These are phyloP conservation scores for Sporothrix pseudoabietina DNA, from an alignment of 2,329 filamentous ascomycete species.

Conservation along the genomic window DNA sequence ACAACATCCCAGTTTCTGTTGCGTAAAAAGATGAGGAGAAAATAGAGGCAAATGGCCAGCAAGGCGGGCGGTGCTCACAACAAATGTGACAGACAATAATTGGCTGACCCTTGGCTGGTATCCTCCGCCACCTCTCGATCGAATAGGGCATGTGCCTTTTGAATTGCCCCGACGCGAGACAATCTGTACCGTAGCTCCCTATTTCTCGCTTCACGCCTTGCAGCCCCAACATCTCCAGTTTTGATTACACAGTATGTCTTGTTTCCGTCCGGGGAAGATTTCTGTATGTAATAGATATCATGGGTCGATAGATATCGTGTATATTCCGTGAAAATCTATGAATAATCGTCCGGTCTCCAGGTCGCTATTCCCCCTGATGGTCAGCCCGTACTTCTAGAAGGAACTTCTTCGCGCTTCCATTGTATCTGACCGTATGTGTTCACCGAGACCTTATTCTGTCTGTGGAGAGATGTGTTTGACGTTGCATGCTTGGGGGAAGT, in stretches of 20 bases:
- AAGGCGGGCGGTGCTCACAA: slow-evolving; percentile 5
- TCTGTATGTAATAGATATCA: slow-evolving; percentile 13
- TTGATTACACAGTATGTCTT: not conserved
- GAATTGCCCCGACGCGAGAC: not conserved
- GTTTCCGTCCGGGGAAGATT: slow-evolving; percentile 15
- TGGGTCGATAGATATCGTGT: not conserved
- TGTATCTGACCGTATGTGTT: not conserved
- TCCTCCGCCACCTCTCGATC: not conserved
- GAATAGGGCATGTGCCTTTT: not conserved
- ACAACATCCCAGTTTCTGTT: slow-evolving; percentile 19
- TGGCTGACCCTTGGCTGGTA: not conserved
- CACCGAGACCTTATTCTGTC: not conserved
- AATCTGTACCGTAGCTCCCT: not conserved
- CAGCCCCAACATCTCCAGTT: not conserved
- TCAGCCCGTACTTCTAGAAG: slow-evolving; percentile 16
- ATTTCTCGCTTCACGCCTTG: not conserved
- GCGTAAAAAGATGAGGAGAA: slow-evolving; percentile 5
- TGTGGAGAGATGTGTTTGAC: not conserved
- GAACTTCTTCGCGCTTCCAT: not conserved
- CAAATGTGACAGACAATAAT: not conserved
- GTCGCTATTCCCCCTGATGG: not conserved
- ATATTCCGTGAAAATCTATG: not conserved
- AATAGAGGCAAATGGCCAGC: not conserved
- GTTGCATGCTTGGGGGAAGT: not conserved
- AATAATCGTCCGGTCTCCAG: not conserved